Evolutionary conservation across 352 stramenopile species (phyloP).

Genomic region (Globisporangium paddicum): DNA sequence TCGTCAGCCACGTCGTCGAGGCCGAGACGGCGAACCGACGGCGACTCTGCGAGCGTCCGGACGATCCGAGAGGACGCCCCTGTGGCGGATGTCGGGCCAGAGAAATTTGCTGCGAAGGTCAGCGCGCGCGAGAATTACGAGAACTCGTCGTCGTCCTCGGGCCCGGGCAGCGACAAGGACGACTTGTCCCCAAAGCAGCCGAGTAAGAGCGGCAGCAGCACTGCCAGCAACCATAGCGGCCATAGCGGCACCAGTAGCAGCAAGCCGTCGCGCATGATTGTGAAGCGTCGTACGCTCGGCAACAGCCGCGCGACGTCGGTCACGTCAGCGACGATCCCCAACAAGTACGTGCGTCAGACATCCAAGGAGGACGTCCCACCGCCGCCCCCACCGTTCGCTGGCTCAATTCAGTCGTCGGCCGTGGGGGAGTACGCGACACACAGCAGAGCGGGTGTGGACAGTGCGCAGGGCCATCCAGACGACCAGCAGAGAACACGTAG

Average conservation of each 20-base stretch:
- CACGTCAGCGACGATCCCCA: constrained; percentile 11
- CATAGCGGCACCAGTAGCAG: constrained; percentile 14
- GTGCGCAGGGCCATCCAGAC: not conserved
- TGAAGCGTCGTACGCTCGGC: constrained; percentile 30
- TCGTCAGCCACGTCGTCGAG: constrained; percentile 9
- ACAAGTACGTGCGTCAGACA: constrained; percentile 15
- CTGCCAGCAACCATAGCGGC: constrained; percentile 23
- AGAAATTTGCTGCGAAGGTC: constrained; percentile 43
- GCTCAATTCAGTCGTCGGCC: not conserved
- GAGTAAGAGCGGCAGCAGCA: constrained; percentile 12
- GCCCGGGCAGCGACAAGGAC: constrained; percentile 42
- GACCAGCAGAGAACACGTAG: constrained; percentile 4
- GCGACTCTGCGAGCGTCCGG: not conserved
- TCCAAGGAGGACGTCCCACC: constrained; percentile 3
- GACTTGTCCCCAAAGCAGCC: constrained; percentile 18
- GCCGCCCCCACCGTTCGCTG: not conserved
- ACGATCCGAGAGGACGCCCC: constrained; percentile 10
- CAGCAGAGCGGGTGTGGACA: constrained; percentile 1
- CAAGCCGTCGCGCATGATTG: constrained; percentile 52
- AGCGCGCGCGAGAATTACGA: constrained; percentile 20
- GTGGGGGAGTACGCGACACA: constrained; percentile 3
- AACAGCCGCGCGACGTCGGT: constrained; percentile 19
- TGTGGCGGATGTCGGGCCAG: constrained; percentile 27
- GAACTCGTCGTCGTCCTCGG: constrained; percentile 39
- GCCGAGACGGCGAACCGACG: not conserved